Evolutionary conservation across 345 rosid genomes (phyloP).

Genomic region (Gossypium rotundifolium): DNA sequence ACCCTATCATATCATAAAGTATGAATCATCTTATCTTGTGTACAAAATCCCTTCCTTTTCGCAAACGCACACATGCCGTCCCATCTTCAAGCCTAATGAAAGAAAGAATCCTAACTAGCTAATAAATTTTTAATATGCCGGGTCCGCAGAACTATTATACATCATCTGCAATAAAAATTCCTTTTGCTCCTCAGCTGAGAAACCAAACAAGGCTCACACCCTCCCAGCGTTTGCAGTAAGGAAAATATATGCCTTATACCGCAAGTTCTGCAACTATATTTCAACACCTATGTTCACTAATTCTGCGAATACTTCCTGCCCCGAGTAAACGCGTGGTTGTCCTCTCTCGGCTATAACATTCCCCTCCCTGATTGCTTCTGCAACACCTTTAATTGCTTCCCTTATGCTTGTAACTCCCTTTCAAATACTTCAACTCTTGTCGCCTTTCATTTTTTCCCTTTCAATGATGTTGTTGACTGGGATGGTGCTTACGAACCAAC

Average conservation of each 20-base stretch:
- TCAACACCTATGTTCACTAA: slow-evolving; percentile 12
- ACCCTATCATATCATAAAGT: no score
- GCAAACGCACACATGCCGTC: no score
- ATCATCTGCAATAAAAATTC: slow-evolving; percentile 19
- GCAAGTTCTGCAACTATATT: no score
- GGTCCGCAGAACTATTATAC: slow-evolving; percentile 1
- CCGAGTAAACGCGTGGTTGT: slow-evolving; percentile 16
- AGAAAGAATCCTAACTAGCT: not conserved
- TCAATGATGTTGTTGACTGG: slow-evolving; percentile 9
- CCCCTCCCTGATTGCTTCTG: slow-evolving; percentile 23
- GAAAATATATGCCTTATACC: slow-evolving; percentile 10
- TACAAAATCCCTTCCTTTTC: no score
- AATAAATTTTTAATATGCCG: not conserved
- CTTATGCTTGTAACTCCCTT: slow-evolving; percentile 14
- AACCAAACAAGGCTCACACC: not conserved
- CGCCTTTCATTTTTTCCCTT: slow-evolving; percentile 15
- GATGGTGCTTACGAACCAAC: slow-evolving; percentile 16
- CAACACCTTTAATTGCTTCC: slow-evolving; percentile 21
- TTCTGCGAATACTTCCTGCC: slow-evolving; percentile 24
- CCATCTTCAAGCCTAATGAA: not conserved
- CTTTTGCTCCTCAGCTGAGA: slow-evolving; percentile 13
- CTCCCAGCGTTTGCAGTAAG: slow-evolving; percentile 16
- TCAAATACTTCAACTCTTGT: slow-evolving; percentile 4
- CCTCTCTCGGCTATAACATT: slow-evolving; percentile 18
- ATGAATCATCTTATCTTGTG: no score